Evolutionary conservation across 192 early-diverging fungal genomes (phyloP), one percentile per base, ranked within the genome.

Genomic region (Coemansia sp.): DNA sequence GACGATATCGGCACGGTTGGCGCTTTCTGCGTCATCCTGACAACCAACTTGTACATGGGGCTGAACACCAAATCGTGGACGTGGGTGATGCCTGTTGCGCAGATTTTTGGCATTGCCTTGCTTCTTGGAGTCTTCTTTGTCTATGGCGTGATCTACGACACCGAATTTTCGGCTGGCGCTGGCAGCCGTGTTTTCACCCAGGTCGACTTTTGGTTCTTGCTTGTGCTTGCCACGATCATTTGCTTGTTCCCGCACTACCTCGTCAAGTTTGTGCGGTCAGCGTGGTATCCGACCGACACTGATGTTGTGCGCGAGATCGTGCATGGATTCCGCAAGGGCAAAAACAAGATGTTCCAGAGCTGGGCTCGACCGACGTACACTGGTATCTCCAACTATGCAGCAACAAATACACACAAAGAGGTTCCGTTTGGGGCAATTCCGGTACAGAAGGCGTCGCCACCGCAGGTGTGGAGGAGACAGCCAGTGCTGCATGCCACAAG

Each of bases 231-330:
- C 0, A 70, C 86, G 4, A 53, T 87, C 0, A 35, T 88, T 20
- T 91, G 92, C 39, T 84, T 91, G 72, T 61, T 93, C 64, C 95
- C 95, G 21, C 89, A 92, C 40, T 81, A 88, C 45, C 73, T 84
- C 29, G 76, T 82, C 46, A 88, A 90, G 75, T 91, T 88, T 70
- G 71, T 83, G 40, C 77, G 85, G 16, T 90, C 92, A 30, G 84
- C 87, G 34, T 86, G 91, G 67, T 78, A 79, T 33, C 95, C 95
- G 1, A 91, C 84, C 43, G 92, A 97, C 73, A 87, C 88, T 7
- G 89, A 94, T 29, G 86, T 97, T 39, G 86, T 97, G 52, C 92
- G 92, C 46, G 95, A 95, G 81, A 84, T 88, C 61, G 80, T 87
- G 23, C 71, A 79, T 34, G 61, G 55, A 2, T 81, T 81, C 72